A percentile compares a stretch with the other conserved stretches of the same genome.
Evolutionary conservation across 2,329 filamentous ascomycete genomes (phyloP).

Genomic region (Atkinsonella hypoxylon): DNA sequence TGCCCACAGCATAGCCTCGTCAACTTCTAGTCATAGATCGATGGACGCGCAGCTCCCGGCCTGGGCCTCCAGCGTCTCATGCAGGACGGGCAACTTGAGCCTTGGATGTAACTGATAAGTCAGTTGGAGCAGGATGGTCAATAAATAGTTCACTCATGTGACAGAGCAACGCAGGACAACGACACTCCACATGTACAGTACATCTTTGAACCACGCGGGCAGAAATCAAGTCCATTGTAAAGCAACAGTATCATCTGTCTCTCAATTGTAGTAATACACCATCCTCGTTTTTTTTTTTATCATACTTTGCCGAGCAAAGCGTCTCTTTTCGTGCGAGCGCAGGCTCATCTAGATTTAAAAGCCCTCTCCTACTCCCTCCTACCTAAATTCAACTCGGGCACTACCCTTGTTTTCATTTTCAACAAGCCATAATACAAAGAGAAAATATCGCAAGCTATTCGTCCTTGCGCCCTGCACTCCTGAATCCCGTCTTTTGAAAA

Average conservation of each 20-base stretch:
- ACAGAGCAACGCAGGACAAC: no score
- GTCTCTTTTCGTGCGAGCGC: background rate
- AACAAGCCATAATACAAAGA: background rate
- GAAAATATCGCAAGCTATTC: background rate
- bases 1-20: no score
- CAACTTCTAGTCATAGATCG: no score
- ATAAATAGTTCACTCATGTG: no score
- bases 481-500: background rate
- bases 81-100: no score
- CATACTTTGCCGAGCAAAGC: constrained; percentile 8
- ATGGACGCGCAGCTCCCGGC: no score
- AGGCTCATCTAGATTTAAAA: background rate
- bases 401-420: background rate
- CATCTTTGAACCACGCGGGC: background rate
- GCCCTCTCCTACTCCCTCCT: background rate
- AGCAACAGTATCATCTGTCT: constrained; percentile 10
- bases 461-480: constrained; percentile 4
- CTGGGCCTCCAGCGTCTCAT: no score
- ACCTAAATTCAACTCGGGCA: background rate
- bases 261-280: constrained; percentile 17
- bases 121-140: no score
- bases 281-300: constrained; percentile 4
- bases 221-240: background rate
- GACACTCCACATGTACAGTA: no score
- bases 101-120: no score